phyloP scores from a whole-genome alignment of 352 stramenopile genomes.

The Globisporangium camurandrum region DNA sequence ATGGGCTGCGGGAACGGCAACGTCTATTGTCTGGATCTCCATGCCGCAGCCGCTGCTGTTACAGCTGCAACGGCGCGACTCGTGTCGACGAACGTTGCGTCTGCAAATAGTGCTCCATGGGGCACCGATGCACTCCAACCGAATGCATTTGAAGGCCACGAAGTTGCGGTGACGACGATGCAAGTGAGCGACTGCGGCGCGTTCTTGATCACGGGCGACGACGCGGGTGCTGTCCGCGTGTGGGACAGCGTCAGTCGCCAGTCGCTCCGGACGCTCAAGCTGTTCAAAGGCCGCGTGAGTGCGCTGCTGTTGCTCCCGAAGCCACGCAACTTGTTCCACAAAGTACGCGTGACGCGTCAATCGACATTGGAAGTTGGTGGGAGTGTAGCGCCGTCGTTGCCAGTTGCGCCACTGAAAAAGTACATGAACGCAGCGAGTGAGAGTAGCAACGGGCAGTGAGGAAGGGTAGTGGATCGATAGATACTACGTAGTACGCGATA shows the following conservation, averaged over 20 bases:
- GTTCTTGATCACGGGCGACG: constrained; percentile 58
- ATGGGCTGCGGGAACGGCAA: constrained; percentile 62
- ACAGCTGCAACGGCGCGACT: constrained; percentile 50
- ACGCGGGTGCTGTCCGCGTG: constrained; percentile 44
- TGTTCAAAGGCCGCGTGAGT: constrained; percentile 59
- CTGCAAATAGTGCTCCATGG: constrained; percentile 18
- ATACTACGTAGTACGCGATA: too few species aligned
- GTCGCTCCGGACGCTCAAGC: constrained; percentile 52
- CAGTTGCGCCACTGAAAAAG: constrained; percentile 69
- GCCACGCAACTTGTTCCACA: constrained; percentile 54
- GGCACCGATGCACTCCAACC: constrained; percentile 32
- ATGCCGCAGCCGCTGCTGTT: constrained; percentile 42
- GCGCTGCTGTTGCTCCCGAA: constrained; percentile 39
- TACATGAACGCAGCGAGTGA: constrained; percentile 45
- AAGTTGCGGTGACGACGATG: constrained; percentile 45
- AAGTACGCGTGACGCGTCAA: constrained; percentile 28
- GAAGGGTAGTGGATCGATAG: too few species aligned
- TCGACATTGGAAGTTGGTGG: constrained; percentile 26
- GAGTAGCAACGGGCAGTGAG: too few species aligned
- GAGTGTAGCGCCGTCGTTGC: constrained; percentile 26
- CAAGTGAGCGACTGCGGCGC: constrained; percentile 48
- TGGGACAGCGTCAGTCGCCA: constrained; percentile 66
- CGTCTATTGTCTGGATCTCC: constrained; percentile 64
- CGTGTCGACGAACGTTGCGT: constrained; percentile 17
- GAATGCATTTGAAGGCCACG: constrained; percentile 59